These are phyloP conservation scores for Colletotrichum siamense DNA, from an alignment of 2,329 filamentous ascomycete species.

Conservation along the genomic window DNA sequence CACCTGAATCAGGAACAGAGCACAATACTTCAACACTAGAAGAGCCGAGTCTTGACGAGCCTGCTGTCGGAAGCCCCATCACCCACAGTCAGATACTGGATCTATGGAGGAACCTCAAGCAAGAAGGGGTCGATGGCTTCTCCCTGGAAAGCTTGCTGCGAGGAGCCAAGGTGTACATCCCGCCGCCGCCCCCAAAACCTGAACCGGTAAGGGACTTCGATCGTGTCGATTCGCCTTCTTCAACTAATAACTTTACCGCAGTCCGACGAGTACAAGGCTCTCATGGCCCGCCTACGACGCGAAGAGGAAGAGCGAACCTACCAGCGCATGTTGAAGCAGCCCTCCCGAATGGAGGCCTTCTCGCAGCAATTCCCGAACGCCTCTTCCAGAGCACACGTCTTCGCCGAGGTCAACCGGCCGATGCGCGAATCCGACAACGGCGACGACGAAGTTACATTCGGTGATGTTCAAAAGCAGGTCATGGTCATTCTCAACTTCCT, in stretches of 20 bases:
- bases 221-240: not conserved
- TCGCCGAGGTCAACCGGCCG: constrained; percentile 59
- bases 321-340: constrained; percentile 76
- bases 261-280: constrained; percentile 81
- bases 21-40: not conserved
- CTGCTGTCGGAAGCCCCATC: constrained; percentile 69
- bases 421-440: constrained; percentile 51
- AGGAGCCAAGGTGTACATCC: constrained; percentile 74
- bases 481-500: constrained; percentile 90
- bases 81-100: constrained; percentile 73
- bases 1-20: not conserved
- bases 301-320: constrained; percentile 86
- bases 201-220: constrained; percentile 66
- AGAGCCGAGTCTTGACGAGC: constrained; percentile 56
- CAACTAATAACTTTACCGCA: constrained; percentile 38
- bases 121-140: constrained; percentile 34
- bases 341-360: constrained; percentile 61
- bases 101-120: constrained; percentile 60
- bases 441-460: constrained; percentile 70
- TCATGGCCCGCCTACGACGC: constrained; percentile 84
- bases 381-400: constrained; percentile 55
- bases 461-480: constrained; percentile 80
- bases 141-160: constrained; percentile 74
- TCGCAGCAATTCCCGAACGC: constrained; percentile 60
- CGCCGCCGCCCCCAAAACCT: constrained; percentile 81